phyloP scores from a whole-genome alignment of 2,329 filamentous ascomycete species.

The Ophiostoma sp. region DNA sequence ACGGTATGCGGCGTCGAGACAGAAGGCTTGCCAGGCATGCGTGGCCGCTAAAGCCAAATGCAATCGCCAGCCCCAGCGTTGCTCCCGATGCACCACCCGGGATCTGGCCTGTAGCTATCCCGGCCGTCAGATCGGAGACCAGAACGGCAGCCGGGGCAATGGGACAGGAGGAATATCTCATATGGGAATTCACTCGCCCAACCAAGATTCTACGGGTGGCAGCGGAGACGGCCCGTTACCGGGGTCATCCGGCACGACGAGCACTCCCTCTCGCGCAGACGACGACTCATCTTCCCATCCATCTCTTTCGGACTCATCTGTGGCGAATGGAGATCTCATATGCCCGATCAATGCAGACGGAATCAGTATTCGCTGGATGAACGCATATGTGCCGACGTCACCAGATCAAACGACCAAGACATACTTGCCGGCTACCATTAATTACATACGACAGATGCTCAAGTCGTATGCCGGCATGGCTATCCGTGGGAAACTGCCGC shows the following conservation, averaged over 20 bases:
- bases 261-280: not conserved
- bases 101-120: not conserved
- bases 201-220: not conserved
- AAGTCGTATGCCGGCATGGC: constrained; percentile 40
- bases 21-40: not conserved
- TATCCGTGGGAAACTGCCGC: constrained; percentile 37
- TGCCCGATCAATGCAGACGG: constrained; percentile 44
- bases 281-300: not conserved
- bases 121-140: not conserved
- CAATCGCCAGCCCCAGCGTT: not conserved
- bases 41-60: not conserved
- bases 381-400: constrained; percentile 41
- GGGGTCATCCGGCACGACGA: not conserved
- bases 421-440: not conserved
- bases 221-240: not conserved
- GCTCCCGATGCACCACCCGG: not conserved
- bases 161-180: not conserved
- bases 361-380: constrained; percentile 46
- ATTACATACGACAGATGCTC: constrained; percentile 27
- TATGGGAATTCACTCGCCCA: not conserved
- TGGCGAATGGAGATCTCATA: constrained; percentile 31
- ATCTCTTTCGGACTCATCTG: not conserved
- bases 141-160: not conserved
- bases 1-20: not conserved
- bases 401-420: constrained; percentile 25